phyloP scores from a whole-genome alignment of 2,329 filamentous ascomycete genomes.

The Zopfia rhizophila region DNA sequence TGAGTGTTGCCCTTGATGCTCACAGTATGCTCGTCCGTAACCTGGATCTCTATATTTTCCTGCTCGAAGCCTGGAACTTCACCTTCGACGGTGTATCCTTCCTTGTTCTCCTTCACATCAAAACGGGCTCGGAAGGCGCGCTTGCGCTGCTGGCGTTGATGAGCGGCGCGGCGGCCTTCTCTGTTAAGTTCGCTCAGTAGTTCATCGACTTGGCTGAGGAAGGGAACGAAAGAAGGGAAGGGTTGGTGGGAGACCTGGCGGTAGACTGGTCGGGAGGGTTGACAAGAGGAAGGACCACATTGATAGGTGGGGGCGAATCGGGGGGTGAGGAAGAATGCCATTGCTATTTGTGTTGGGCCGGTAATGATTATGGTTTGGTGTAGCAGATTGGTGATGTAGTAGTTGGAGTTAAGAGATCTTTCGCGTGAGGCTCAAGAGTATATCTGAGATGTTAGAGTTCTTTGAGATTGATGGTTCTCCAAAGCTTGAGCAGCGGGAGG shows the following conservation, averaged over 20 bases:
- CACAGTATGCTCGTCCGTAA: slow-evolving; percentile 46
- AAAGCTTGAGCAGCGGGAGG: slow-evolving; percentile 17
- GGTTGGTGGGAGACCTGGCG: slow-evolving; percentile 27
- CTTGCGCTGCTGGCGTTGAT: slow-evolving; percentile 45
- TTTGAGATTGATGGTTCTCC: slow-evolving; percentile 37
- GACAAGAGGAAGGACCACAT: slow-evolving; percentile 40
- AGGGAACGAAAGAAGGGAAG: slow-evolving; percentile 41
- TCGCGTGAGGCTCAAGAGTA: slow-evolving; percentile 28
- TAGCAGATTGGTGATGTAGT: slow-evolving; percentile 11
- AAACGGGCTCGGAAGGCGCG: slow-evolving; percentile 42
- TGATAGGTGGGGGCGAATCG: slow-evolving; percentile 43
- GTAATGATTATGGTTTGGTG: slow-evolving; percentile 3
- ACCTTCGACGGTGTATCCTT: slow-evolving; percentile 45
- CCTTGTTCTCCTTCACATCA: slow-evolving; percentile 38
- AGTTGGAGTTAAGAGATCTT: slow-evolving; percentile 19
- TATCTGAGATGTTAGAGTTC: slow-evolving; percentile 31
- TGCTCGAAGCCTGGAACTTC: slow-evolving; percentile 46
- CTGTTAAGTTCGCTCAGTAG: slow-evolving; percentile 45
- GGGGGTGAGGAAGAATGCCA: slow-evolving; percentile 48
- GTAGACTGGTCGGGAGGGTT: slow-evolving; percentile 32
- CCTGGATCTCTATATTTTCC: slow-evolving; percentile 48
- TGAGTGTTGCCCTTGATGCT: slow-evolving; percentile 45
- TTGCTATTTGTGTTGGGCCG: slow-evolving; percentile 24
- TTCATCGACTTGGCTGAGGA: slow-evolving; percentile 46
- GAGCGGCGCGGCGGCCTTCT: slow-evolving; percentile 36